A percentile compares a stretch with the other conserved stretches of the same genome.
Conservation (phyloP, 768 basidiomycete genomes). For the Pleurotus citrinopileatus region DNA sequence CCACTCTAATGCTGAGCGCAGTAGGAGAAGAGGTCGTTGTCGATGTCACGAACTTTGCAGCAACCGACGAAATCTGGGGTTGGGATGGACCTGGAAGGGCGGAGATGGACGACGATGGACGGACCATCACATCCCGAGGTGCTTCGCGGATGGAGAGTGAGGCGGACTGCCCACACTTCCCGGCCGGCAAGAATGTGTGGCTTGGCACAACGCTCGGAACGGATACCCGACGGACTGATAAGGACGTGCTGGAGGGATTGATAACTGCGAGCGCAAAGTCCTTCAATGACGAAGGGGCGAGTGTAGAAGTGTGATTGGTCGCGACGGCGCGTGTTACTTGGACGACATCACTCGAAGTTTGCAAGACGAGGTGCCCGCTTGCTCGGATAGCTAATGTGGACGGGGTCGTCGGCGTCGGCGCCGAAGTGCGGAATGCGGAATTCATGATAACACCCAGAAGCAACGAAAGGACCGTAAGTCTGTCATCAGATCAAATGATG, state of each 20-base stretch:
- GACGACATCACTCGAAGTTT: constrained; percentile 3
- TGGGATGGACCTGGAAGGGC: background rate
- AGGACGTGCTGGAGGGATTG: constrained; percentile 43
- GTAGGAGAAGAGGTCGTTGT: constrained; percentile 18
- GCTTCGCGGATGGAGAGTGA: constrained; percentile 19
- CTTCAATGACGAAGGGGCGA: constrained; percentile 38
- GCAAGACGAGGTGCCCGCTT: constrained; percentile 17
- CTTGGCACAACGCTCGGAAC: constrained; percentile 17
- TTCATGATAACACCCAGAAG: constrained; percentile 62
- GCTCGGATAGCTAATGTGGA: constrained; percentile 17
- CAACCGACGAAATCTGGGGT: background rate
- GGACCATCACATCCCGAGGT: constrained; percentile 11
- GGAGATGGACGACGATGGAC: background rate
- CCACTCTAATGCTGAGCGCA: constrained; percentile 36
- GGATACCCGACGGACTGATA: constrained; percentile 26
- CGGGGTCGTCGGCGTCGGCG: constrained; percentile 30
- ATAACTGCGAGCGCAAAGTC: constrained; percentile 53
- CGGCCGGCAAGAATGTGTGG: constrained; percentile 17
- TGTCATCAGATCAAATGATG: constrained; percentile 22
- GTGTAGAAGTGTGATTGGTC: constrained; percentile 25
- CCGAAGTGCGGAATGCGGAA: constrained; percentile 39
- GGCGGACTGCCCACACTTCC: constrained; percentile 14
- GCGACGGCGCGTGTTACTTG: constrained; percentile 12
- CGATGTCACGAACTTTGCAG: background rate
- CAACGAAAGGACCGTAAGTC: constrained; percentile 67